Evolutionary conservation across 2,329 filamentous ascomycete genomes (phyloP).

Genomic region (Dothideomycetes sp.): DNA sequence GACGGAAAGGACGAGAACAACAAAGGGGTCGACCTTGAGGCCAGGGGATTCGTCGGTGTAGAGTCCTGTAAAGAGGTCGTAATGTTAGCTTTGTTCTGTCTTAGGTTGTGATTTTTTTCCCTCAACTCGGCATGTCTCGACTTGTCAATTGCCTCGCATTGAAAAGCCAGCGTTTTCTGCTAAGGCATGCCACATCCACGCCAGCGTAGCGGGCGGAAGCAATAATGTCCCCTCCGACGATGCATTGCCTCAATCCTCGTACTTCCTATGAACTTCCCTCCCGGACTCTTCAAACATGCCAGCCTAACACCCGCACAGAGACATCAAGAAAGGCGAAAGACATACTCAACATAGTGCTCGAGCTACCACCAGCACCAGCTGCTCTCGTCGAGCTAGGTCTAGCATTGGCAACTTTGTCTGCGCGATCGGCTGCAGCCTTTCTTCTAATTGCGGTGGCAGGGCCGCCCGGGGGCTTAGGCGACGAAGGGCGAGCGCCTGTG

Average conservation of each 20-base stretch:
- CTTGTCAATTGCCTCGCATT: too few species aligned
- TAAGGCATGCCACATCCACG: too few species aligned
- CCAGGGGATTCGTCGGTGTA: conserved; percentile 98
- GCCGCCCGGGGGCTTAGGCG: conserved; percentile 81
- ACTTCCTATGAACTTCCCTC: too few species aligned
- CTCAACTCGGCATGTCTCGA: too few species aligned
- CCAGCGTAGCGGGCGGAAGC: too few species aligned
- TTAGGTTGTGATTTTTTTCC: too few species aligned
- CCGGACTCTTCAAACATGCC: too few species aligned
- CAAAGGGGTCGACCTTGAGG: conserved; percentile 93
- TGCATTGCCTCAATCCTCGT: too few species aligned
- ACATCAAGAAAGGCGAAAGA: conserved; percentile 16
- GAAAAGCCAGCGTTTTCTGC: too few species aligned
- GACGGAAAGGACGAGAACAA: conserved; percentile 88
- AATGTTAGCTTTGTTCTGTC: neutral
- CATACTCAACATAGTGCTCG: conserved; percentile 96
- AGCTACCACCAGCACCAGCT: conserved; percentile 89
- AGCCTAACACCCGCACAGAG: neutral
- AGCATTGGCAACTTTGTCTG: conserved; percentile 91
- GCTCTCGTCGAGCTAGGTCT: conserved; percentile 85
- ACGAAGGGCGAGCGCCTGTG: conserved; percentile 66
- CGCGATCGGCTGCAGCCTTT: conserved; percentile 91
- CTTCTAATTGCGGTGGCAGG: conserved; percentile 91
- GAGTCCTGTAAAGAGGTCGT: conserved; percentile 45
- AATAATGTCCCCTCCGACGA: too few species aligned